phyloP scores from a whole-genome alignment of 2,329 filamentous ascomycete species.

The Fusarium sarcochroum region DNA sequence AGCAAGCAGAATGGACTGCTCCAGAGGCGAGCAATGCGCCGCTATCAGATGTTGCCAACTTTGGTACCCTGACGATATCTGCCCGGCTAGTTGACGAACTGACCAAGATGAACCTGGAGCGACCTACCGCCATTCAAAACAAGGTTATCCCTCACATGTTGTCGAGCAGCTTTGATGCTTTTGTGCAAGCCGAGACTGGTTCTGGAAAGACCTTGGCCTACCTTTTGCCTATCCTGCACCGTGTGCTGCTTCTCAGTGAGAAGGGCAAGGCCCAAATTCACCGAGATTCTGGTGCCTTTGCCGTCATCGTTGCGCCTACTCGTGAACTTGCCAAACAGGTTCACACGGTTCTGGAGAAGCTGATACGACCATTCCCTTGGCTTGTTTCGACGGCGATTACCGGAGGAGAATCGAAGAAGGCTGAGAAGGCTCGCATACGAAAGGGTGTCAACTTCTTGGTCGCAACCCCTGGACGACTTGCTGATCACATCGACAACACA shows the following conservation, averaged over 20 bases:
- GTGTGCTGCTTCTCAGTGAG: slow-evolving; percentile 82
- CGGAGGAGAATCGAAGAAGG: slow-evolving; percentile 77
- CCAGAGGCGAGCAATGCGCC: slow-evolving; percentile 91
- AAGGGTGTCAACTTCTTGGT: slow-evolving; percentile 97
- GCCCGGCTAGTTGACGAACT: slow-evolving; percentile 85
- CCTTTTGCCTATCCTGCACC: slow-evolving; percentile 89
- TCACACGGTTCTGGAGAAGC: slow-evolving; percentile 83
- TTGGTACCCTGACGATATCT: slow-evolving; percentile 87
- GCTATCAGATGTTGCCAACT: slow-evolving; percentile 85
- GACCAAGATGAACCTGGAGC: slow-evolving; percentile 88
- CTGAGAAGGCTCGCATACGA: slow-evolving; percentile 91
- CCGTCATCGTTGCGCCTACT: slow-evolving; percentile 93
- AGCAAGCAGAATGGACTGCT: slow-evolving; percentile 65
- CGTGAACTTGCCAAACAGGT: slow-evolving; percentile 97
- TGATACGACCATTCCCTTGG: slow-evolving; percentile 93
- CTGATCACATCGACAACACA: slow-evolving; percentile 93
- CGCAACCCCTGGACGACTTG: slow-evolving; percentile 90
- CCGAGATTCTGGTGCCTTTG: slow-evolving; percentile 90
- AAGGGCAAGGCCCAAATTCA: slow-evolving; percentile 73
- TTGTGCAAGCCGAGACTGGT: slow-evolving; percentile 96
- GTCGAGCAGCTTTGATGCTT: slow-evolving; percentile 87
- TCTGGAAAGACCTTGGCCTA: slow-evolving; percentile 99
- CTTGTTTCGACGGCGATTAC: slow-evolving; percentile 90
- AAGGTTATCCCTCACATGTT: slow-evolving; percentile 86
- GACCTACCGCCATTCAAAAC: slow-evolving; percentile 95